Percentiles rank a stretch among this genome's conserved stretches.
These are phyloP conservation scores for Conticribra guillardii DNA, from an alignment of 108 stramenopile species.

Conservation along the genomic window DNA sequence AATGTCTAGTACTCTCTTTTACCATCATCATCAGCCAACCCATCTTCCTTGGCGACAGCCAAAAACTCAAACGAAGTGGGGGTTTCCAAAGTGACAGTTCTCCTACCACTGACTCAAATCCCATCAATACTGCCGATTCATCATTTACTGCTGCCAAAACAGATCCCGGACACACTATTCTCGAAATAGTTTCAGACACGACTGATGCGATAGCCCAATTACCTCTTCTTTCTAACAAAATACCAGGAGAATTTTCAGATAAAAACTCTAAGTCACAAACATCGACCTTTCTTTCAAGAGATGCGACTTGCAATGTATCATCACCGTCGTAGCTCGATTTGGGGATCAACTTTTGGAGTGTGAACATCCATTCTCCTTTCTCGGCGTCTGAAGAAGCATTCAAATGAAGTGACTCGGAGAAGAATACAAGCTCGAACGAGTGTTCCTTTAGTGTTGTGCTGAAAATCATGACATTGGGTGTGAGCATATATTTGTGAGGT, in stretches of 20 bases:
- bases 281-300: slow-evolving; percentile 19
- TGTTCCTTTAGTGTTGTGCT: slow-evolving; percentile 22
- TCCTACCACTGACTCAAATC: slow-evolving; percentile 23
- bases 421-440: slow-evolving; percentile 39
- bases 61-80: slow-evolving; percentile 29
- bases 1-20: slow-evolving; percentile 1
- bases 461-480: slow-evolving; percentile 36
- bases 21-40: slow-evolving; percentile 35
- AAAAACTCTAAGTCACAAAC: slow-evolving; percentile 18
- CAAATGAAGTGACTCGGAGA: slow-evolving; percentile 39
- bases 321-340: slow-evolving; percentile 13
- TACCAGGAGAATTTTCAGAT: slow-evolving; percentile 27
- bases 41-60: slow-evolving; percentile 38
- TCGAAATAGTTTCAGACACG: slow-evolving; percentile 26
- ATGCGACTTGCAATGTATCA: slow-evolving; percentile 33
- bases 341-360: slow-evolving; percentile 26
- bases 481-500: slow-evolving; percentile 10
- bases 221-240: slow-evolving; percentile 35
- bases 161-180: slow-evolving; percentile 31
- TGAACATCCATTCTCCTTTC: slow-evolving; percentile 24
- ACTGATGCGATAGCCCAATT: slow-evolving; percentile 37
- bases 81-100: slow-evolving; percentile 25
- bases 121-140: slow-evolving; percentile 18
- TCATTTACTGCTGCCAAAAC: slow-evolving; percentile 16
- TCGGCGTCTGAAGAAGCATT: slow-evolving; percentile 17